phyloP scores from a whole-genome alignment of 768 basidiomycete species.

The Terana coerulea region DNA sequence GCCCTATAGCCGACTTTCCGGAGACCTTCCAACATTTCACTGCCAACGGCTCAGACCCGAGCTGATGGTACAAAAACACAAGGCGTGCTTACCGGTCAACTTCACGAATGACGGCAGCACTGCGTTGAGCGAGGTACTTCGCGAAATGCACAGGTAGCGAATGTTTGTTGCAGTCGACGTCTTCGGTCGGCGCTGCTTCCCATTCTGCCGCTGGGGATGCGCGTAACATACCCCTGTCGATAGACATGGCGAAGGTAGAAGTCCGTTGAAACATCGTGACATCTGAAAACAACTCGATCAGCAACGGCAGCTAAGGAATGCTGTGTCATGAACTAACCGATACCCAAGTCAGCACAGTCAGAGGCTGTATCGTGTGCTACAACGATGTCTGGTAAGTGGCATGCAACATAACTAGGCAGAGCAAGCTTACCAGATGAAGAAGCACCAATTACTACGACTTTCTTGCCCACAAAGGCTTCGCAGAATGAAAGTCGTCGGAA shows the following conservation, averaged over 20 bases:
- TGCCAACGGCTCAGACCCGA: conserved; percentile 15
- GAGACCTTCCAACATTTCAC: conserved; percentile 52
- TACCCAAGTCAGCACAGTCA: conserved; percentile 40
- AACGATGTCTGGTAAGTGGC: too few relatives aligned
- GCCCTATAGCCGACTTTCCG: conserved; percentile 53
- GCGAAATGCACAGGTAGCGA: conserved; percentile 40
- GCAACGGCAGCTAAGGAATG: background rate
- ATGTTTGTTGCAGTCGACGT: conserved; percentile 50
- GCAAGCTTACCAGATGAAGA: too few relatives aligned
- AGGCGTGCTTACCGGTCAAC: conserved; percentile 21
- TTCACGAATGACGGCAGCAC: conserved; percentile 30
- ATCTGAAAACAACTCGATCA: conserved; percentile 33
- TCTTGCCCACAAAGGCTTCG: conserved; percentile 60
- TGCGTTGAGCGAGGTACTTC: conserved; percentile 27
- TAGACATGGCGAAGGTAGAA: conserved; percentile 42
- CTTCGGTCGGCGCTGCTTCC: conserved; percentile 44
- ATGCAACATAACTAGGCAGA: too few relatives aligned
- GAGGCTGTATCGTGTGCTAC: conserved; percentile 49
- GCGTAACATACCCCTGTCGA: conserved; percentile 30
- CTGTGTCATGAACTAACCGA: conserved; percentile 31
- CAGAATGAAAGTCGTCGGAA: conserved; percentile 50
- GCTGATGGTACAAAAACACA: background rate
- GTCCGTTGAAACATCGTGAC: conserved; percentile 59
- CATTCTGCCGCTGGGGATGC: conserved; percentile 31
- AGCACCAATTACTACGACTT: conserved; percentile 29